phyloP scores from a whole-genome alignment of 2,329 filamentous ascomycete species.

The Fusarium chuoi region DNA sequence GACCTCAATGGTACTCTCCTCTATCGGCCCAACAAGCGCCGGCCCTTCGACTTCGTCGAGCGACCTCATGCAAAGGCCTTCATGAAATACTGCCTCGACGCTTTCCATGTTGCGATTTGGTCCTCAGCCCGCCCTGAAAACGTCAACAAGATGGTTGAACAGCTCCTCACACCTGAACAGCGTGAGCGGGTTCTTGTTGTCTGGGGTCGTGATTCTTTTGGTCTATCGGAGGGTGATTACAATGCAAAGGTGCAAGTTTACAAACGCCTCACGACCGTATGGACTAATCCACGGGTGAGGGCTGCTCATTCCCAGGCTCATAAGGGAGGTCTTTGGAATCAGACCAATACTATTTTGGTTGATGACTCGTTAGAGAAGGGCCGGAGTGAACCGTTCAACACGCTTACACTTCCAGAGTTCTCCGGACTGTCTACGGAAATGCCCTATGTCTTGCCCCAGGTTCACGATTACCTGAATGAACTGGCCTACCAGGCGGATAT shows the following conservation, averaged over 20 bases:
- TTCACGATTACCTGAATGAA: constrained; percentile 70
- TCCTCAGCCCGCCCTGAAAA: constrained; percentile 83
- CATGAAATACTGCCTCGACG: constrained; percentile 76
- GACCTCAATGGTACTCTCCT: constrained; percentile 95
- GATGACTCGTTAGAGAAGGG: constrained; percentile 89
- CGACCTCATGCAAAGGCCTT: constrained; percentile 77
- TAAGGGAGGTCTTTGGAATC: constrained; percentile 69
- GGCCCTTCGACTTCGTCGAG: constrained; percentile 64
- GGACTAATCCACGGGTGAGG: constrained; percentile 63
- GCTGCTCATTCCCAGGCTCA: constrained; percentile 56
- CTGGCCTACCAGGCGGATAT: constrained; percentile 67
- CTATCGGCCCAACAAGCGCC: constrained; percentile 67
- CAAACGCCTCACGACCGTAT: constrained; percentile 82
- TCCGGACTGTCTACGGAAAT: constrained; percentile 55
- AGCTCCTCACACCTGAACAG: constrained; percentile 69
- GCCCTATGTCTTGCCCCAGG: constrained; percentile 62
- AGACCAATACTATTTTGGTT: constrained; percentile 88
- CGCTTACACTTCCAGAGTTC: constrained; percentile 85
- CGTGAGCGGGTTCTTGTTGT: constrained; percentile 69
- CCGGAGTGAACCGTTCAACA: constrained; percentile 82
- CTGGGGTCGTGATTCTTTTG: constrained; percentile 83
- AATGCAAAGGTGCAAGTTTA: constrained; percentile 82
- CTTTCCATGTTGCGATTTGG: constrained; percentile 88
- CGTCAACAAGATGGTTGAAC: constrained; percentile 72
- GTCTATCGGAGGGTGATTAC: constrained; percentile 73